Percentiles rank a stretch among this genome's conserved stretches.
Evolutionary conservation across 1,284 basidiomycete species (phyloP).

Genomic region (Trichosporon sp.): DNA sequence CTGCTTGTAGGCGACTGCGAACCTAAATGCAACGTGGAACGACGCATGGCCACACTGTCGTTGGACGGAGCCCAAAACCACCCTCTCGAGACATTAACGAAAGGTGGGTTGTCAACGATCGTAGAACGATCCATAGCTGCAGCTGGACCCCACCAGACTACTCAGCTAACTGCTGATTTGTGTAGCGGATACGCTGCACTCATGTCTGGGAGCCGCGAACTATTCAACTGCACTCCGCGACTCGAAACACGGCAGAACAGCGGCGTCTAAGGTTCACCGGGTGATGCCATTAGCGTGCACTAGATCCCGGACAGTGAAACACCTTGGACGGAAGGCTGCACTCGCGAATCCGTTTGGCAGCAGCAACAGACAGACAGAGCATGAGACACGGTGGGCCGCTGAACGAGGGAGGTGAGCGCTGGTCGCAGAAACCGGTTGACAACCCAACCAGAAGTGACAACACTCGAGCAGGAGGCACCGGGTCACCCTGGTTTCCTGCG

Average conservation of each 20-base stretch:
- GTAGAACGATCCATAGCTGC: no score
- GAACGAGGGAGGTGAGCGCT: neutral
- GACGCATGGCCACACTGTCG: no score
- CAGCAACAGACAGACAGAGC: neutral
- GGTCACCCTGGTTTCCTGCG: neutral
- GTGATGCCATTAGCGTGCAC: no score
- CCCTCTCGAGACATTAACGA: no score
- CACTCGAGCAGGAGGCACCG: neutral
- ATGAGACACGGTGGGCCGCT: neutral
- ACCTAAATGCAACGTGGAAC: neutral
- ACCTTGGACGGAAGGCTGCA: neutral
- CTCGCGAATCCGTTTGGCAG: neutral
- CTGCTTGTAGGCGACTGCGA: neutral
- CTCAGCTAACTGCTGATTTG: no score
- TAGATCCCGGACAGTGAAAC: no score
- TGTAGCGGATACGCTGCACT: no score
- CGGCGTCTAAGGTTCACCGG: neutral
- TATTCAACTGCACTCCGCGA: neutral
- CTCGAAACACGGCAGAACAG: neutral
- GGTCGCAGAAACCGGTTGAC: neutral
- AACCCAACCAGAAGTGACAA: neutral
- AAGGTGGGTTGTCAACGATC: no score
- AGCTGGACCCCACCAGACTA: no score
- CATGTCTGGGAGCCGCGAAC: no score
- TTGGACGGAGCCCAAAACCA: no score